These are phyloP conservation scores for Suillus subaureus DNA, from an alignment of 768 basidiomycete genomes.

Conservation along the genomic window DNA sequence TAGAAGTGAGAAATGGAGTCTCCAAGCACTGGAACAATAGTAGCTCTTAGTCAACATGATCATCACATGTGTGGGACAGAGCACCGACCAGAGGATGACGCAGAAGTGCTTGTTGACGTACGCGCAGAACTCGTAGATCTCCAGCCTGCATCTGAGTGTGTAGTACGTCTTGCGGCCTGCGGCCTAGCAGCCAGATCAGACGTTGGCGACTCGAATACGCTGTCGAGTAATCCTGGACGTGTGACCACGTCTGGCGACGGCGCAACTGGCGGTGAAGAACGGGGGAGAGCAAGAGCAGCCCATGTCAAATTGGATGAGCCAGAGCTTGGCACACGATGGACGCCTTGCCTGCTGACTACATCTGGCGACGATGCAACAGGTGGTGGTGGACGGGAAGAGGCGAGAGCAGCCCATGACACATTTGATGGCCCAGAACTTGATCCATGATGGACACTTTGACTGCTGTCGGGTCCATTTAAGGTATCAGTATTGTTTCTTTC, in stretches of 20 bases:
- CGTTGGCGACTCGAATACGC: neutral
- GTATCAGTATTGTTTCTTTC: slow-evolving; percentile 4
- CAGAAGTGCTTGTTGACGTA: neutral
- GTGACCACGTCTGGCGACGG: neutral
- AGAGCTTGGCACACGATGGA: neutral
- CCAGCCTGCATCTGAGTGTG: neutral
- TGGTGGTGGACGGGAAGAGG: neutral
- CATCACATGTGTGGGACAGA: neutral
- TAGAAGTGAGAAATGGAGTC: neutral
- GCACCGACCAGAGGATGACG: slow-evolving; percentile 5
- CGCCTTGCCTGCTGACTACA: neutral
- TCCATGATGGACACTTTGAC: neutral
- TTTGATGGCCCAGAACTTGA: neutral
- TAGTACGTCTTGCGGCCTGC: neutral
- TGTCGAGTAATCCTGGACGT: neutral
- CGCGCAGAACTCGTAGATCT: neutral
- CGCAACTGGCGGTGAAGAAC: neutral
- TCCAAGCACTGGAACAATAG: neutral
- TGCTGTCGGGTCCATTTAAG: neutral
- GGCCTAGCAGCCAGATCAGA: neutral
- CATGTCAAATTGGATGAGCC: neutral
- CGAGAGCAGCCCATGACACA: neutral
- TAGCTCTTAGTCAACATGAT: neutral
- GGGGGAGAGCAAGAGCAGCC: neutral
- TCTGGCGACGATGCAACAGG: neutral